Evolutionary conservation across 352 stramenopile genomes (phyloP).

Genomic region (Thraustochytrium striatum): DNA sequence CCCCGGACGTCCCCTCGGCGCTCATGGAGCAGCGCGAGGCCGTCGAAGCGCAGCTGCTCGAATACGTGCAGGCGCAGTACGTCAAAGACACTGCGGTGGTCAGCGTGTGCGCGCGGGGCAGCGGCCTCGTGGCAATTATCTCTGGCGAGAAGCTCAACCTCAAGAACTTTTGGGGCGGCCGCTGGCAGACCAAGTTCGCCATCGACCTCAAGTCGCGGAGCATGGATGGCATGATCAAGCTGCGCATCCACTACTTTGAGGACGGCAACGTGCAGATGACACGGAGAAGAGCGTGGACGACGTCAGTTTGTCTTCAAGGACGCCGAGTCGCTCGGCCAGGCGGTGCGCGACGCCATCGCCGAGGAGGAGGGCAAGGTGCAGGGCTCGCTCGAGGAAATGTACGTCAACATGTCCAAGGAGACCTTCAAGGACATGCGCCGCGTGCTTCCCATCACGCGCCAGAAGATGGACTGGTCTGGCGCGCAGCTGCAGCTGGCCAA

Average conservation of each 20-base stretch:
- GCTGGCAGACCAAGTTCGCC: slow-evolving; percentile 47
- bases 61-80: slow-evolving; percentile 76
- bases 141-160: slow-evolving; percentile 78
- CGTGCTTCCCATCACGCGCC: slow-evolving; percentile 79
- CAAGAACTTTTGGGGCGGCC: slow-evolving; percentile 72
- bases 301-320: slow-evolving; percentile 60
- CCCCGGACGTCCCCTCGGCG: background rate
- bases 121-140: slow-evolving; percentile 68
- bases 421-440: slow-evolving; percentile 89
- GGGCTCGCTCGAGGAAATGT: slow-evolving; percentile 81
- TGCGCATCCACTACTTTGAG: slow-evolving; percentile 82
- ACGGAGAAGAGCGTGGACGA: slow-evolving; percentile 66
- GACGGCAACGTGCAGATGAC: slow-evolving; percentile 89
- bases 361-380: slow-evolving; percentile 75
- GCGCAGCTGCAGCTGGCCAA: slow-evolving; percentile 39
- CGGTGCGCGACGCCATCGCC: slow-evolving; percentile 69
- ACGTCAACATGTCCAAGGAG: slow-evolving; percentile 88
- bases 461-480: slow-evolving; percentile 67
- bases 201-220: background rate
- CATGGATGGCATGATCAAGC: slow-evolving; percentile 21
- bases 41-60: slow-evolving; percentile 68
- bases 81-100: slow-evolving; percentile 71
- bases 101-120: slow-evolving; percentile 69
- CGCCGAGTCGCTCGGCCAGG: slow-evolving; percentile 61
- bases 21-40: slow-evolving; percentile 47